Conservation (phyloP, 2,329 filamentous ascomycete species). For the Ophiocordyceps robertsii region DNA sequence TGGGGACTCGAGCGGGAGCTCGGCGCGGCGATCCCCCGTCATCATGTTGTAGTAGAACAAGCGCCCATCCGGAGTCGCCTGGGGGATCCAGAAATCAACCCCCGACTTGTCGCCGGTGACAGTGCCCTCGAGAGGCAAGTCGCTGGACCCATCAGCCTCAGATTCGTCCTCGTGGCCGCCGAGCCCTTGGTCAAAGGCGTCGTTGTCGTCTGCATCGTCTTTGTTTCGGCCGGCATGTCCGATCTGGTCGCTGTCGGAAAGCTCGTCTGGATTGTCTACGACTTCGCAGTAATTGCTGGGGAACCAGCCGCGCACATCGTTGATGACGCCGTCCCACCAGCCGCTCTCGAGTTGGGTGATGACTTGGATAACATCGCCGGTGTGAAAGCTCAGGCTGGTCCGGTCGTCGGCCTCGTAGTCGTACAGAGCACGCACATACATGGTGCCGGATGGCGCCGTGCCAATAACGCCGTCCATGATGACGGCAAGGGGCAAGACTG, state of each 20-base stretch:
- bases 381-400: slow-evolving; percentile 90
- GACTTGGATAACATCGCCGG: slow-evolving; percentile 95
- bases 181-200: slow-evolving; percentile 53
- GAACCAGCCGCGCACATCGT: slow-evolving; percentile 95
- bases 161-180: slow-evolving; percentile 56
- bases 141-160: slow-evolving; percentile 44
- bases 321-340: slow-evolving; percentile 99
- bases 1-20: slow-evolving; percentile 85
- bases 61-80: slow-evolving; percentile 84
- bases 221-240: slow-evolving; percentile 38
- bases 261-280: slow-evolving; percentile 63
- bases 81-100: slow-evolving; percentile 96
- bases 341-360: slow-evolving; percentile 96
- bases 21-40: slow-evolving; percentile 88
- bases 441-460: slow-evolving; percentile 48
- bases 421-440: slow-evolving; percentile 93
- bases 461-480: slow-evolving; percentile 49
- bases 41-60: slow-evolving; percentile 98
- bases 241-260: slow-evolving; percentile 46
- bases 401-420: slow-evolving; percentile 97
- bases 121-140: slow-evolving; percentile 56
- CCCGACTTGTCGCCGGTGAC: slow-evolving; percentile 57
- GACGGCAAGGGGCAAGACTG: neutral
- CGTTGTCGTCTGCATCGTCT: slow-evolving; percentile 51
- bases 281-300: slow-evolving; percentile 97